Evolutionary conservation across 129 eudicot species (phyloP).

Genomic region (Mikania micrantha): DNA sequence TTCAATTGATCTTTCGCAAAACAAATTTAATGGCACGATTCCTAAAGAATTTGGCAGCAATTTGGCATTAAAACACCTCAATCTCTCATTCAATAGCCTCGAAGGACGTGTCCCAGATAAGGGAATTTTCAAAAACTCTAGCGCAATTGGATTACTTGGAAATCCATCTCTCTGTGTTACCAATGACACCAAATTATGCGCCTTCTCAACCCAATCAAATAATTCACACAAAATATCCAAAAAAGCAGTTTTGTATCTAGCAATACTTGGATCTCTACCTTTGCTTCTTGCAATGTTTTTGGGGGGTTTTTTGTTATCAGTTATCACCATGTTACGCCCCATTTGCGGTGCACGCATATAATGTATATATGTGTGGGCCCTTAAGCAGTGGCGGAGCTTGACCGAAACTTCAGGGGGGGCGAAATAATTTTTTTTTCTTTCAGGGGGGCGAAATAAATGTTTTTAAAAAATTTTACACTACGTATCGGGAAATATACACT

Average conservation of each 20-base stretch:
- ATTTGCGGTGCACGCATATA: too few species aligned
- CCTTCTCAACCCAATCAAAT: neutral
- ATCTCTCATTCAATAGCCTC: slow-evolving; percentile 72
- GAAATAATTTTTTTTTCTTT: too few species aligned
- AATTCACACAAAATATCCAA: slow-evolving; percentile 24
- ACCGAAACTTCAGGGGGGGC: too few species aligned
- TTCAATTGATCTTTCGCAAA: slow-evolving; percentile 61
- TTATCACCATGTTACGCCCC: too few species aligned
- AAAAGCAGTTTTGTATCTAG: slow-evolving; percentile 33
- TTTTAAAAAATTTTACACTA: too few species aligned
- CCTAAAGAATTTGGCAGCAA: slow-evolving; percentile 50
- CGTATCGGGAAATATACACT: too few species aligned
- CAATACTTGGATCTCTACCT: slow-evolving; percentile 33
- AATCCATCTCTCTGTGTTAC: slow-evolving; percentile 61
- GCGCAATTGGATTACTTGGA: slow-evolving; percentile 43
- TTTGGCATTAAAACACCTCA: slow-evolving; percentile 40
- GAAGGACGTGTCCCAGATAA: slow-evolving; percentile 62
- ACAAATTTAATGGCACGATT: slow-evolving; percentile 52
- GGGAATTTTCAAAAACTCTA: slow-evolving; percentile 41
- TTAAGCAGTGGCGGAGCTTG: too few species aligned
- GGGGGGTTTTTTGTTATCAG: too few species aligned
- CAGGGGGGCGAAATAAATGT: too few species aligned
- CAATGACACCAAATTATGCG: slow-evolving; percentile 30
- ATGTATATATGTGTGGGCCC: too few species aligned
- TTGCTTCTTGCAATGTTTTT: slow-evolving; percentile 26